phyloP scores from a whole-genome alignment of 257 asterid species.

The Salvia rosmarinus region DNA sequence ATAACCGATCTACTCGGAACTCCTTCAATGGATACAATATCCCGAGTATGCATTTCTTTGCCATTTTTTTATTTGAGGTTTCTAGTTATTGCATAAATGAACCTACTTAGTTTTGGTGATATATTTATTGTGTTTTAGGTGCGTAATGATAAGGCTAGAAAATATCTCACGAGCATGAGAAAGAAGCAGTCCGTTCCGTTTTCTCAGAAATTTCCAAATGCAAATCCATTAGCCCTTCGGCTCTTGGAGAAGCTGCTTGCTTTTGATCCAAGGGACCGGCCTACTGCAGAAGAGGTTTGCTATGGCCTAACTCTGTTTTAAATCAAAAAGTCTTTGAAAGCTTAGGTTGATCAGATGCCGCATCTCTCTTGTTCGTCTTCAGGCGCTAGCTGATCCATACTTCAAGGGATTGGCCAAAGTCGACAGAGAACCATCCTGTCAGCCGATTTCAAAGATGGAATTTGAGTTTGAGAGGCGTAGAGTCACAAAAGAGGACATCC shows the following conservation, averaged over 20 bases:
- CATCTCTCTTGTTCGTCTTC: conserved; percentile 24
- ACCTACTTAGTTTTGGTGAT: background rate
- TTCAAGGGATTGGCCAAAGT: conserved; percentile 74
- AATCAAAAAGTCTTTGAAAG: background rate
- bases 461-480: conserved; percentile 88
- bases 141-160: conserved; percentile 91
- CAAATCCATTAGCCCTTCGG: conserved; percentile 70
- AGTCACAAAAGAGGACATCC: conserved; percentile 78
- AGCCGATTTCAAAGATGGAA: conserved; percentile 79
- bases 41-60: conserved; percentile 54
- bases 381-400: conserved; percentile 88
- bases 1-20: conserved; percentile 93
- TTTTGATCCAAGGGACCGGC: conserved; percentile 93
- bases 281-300: conserved; percentile 83
- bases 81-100: background rate
- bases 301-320: conserved; percentile 11
- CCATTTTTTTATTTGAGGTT: conserved; percentile 17
- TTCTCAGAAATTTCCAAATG: conserved; percentile 80
- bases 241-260: conserved; percentile 79
- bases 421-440: conserved; percentile 85
- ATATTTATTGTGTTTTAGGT: conserved; percentile 46
- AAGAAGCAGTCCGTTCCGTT: conserved; percentile 79
- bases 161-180: conserved; percentile 85
- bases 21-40: conserved; percentile 81
- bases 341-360: background rate